Evolutionary conservation across 2,329 filamentous ascomycete genomes (phyloP).

Genomic region (Grosmannia clavigera): DNA sequence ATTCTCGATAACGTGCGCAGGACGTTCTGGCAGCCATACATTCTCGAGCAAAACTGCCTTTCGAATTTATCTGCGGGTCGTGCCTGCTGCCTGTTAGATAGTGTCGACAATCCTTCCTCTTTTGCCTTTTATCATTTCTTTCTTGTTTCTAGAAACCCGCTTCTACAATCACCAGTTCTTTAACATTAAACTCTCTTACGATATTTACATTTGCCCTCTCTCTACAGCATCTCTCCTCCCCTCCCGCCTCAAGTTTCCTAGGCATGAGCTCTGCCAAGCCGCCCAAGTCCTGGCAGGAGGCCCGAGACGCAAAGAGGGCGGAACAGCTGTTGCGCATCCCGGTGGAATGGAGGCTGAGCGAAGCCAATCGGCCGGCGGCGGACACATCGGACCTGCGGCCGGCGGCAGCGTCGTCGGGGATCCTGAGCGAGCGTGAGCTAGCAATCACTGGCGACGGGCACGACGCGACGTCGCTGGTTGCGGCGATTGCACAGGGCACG

Average conservation of each 20-base stretch:
- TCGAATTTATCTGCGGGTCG: too few relatives aligned
- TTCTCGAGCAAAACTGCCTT: too few relatives aligned
- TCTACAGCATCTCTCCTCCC: too few relatives aligned
- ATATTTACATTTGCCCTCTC: too few relatives aligned
- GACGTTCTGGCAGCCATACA: not conserved
- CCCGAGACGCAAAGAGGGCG: conserved; percentile 5
- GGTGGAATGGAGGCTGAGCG: conserved; percentile 5
- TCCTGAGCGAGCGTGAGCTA: conserved; percentile 8
- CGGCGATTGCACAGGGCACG: conserved; percentile 2
- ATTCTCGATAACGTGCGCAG: not conserved
- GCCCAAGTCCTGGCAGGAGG: conserved; percentile 3
- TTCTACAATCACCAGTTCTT: too few relatives aligned
- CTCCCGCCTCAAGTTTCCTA: too few relatives aligned
- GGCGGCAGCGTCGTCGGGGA: conserved; percentile 4
- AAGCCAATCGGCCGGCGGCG: conserved; percentile 3
- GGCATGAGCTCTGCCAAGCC: not conserved
- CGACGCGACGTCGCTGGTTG: conserved; percentile 7
- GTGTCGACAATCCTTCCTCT: too few relatives aligned
- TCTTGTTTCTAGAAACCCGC: too few relatives aligned
- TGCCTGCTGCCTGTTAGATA: too few relatives aligned
- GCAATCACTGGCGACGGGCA: conserved; percentile 7
- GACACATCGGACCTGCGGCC: conserved; percentile 7
- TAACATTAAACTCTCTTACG: too few relatives aligned
- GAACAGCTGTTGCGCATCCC: conserved; percentile 11
- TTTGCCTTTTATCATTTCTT: too few relatives aligned